These are phyloP conservation scores for Euptelea pleiosperma DNA, from an alignment of 164 flowering plant species.

Conservation along the genomic window DNA sequence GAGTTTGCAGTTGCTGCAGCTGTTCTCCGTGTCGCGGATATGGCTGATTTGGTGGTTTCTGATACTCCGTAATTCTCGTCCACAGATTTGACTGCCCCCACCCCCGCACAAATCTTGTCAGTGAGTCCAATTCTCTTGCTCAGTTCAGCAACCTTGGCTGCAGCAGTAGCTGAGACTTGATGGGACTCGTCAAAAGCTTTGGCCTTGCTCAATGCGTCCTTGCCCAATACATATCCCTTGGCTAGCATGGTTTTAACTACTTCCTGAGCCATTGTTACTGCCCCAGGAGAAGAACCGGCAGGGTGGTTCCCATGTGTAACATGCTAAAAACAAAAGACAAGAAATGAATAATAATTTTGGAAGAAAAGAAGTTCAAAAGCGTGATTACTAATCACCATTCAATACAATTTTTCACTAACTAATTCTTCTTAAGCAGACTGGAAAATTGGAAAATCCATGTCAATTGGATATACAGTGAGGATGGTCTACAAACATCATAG, in stretches of 20 bases:
- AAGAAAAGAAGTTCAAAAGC: neutral
- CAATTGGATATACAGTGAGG: no score
- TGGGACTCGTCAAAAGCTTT: constrained; percentile 82
- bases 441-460: no score
- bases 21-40: constrained; percentile 56
- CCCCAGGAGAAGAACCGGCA: constrained; percentile 57
- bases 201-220: constrained; percentile 73
- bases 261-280: constrained; percentile 74
- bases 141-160: constrained; percentile 68
- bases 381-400: neutral
- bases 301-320: constrained; percentile 23
- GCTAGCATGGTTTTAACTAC: constrained; percentile 78
- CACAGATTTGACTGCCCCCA: constrained; percentile 56
- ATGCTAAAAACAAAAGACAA: constrained; percentile 19
- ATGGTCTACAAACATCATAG: no score
- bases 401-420: no score
- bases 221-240: constrained; percentile 75
- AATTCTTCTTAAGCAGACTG: no score
- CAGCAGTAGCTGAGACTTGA: constrained; percentile 67
- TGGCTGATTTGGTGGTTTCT: constrained; percentile 55
- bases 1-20: constrained; percentile 67
- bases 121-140: constrained; percentile 66
- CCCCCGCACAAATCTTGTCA: constrained; percentile 59
- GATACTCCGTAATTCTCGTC: constrained; percentile 61
- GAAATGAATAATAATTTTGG: neutral